phyloP scores from a whole-genome alignment of 345 rosid genomes.

The Eucalyptus microcorys region DNA sequence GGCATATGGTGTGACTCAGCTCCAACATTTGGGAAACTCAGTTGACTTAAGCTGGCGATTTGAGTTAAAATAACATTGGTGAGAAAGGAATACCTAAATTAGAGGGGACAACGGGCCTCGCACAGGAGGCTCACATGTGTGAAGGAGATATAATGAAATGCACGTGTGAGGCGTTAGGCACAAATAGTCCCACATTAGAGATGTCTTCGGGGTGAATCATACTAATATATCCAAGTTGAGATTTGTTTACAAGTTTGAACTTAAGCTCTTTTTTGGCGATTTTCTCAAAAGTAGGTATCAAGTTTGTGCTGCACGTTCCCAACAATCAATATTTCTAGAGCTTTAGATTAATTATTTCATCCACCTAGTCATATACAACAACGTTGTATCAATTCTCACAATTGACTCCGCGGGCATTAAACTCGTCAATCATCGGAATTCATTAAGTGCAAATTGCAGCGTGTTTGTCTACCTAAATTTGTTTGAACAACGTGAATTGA shows the following conservation, averaged over 20 bases:
- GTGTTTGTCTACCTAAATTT: neutral
- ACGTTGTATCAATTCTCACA: neutral
- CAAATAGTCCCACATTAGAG: neutral
- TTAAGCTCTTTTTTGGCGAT: neutral
- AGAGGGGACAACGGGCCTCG: neutral
- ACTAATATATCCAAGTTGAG: neutral
- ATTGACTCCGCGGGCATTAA: neutral
- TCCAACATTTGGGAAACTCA: neutral
- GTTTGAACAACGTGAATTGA: neutral
- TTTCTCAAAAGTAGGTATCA: accelerated
- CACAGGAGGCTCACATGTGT: neutral
- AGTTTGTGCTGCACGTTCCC: neutral
- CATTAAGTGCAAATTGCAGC: neutral
- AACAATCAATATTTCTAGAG: neutral
- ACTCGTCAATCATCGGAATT: neutral
- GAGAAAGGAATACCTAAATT: neutral
- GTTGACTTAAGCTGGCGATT: neutral
- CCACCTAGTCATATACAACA: neutral
- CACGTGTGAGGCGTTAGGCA: neutral
- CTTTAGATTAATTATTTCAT: neutral
- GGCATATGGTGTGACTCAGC: neutral
- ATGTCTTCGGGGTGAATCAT: neutral
- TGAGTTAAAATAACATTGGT: neutral
- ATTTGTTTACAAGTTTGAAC: accelerated
- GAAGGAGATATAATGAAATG: neutral